A percentile compares a stretch with the other conserved stretches of the same genome.
Evolutionary conservation across 1,284 basidiomycete genomes (phyloP).

Genomic region (Pseudozyma tsukubaensis): DNA sequence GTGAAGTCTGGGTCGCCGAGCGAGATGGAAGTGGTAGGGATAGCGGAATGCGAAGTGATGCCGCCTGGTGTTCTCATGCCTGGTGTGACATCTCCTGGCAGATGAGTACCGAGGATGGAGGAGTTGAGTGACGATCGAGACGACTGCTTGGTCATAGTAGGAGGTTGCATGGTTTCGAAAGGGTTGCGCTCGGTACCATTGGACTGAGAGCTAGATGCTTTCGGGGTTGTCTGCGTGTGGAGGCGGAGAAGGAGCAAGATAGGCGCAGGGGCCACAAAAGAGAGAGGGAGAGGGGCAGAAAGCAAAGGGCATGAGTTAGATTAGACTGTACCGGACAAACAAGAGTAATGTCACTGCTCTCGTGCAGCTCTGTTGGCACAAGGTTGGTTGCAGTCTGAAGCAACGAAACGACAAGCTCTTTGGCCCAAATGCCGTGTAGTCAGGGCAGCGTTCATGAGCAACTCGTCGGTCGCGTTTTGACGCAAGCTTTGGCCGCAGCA

Average conservation of each 20-base stretch:
- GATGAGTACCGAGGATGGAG: slow-evolving; percentile 28
- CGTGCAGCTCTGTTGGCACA: neutral
- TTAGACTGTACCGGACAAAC: slow-evolving; percentile 1
- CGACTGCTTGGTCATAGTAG: slow-evolving; percentile 37
- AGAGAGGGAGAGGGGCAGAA: slow-evolving; percentile 2
- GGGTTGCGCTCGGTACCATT: slow-evolving; percentile 60
- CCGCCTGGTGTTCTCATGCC: slow-evolving; percentile 63
- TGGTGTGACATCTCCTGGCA: slow-evolving; percentile 47
- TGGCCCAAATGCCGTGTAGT: neutral
- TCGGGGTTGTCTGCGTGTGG: slow-evolving; percentile 51
- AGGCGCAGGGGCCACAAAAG: neutral
- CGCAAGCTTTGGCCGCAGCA: slow-evolving; percentile 1
- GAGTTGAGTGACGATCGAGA: slow-evolving; percentile 47
- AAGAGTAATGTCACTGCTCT: slow-evolving; percentile 1
- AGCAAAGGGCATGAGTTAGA: slow-evolving; percentile 6
- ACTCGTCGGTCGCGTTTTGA: neutral
- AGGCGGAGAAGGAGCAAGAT: neutral
- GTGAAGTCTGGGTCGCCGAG: slow-evolving; percentile 64
- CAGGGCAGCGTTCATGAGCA: neutral
- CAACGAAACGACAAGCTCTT: neutral
- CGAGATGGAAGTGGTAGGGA: slow-evolving; percentile 61
- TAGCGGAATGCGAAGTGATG: slow-evolving; percentile 54
- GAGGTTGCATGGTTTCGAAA: slow-evolving; percentile 56
- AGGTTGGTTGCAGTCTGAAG: neutral
- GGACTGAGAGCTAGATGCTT: slow-evolving; percentile 51